phyloP scores from a whole-genome alignment of 192 early-diverging fungal genomes.

The Chytriomyces hyalinus region DNA sequence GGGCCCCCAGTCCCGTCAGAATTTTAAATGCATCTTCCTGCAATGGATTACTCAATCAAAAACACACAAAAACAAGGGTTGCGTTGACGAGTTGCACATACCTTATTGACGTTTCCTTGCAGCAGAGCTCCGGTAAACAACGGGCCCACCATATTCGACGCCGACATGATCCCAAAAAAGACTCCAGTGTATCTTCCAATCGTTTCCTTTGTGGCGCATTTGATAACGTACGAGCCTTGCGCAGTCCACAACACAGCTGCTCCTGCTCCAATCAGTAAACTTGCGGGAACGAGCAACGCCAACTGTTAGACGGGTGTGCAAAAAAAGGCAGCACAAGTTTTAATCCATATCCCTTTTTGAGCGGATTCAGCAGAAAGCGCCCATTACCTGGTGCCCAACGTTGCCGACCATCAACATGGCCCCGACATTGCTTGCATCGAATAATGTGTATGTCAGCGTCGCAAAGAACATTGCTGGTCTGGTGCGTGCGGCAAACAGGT shows the following conservation, averaged over 20 bases:
- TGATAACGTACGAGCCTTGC: slow-evolving; percentile 26
- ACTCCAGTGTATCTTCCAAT: slow-evolving; percentile 32
- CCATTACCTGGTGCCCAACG: neutral
- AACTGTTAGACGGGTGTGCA: neutral
- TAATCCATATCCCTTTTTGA: no score
- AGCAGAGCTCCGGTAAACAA: slow-evolving; percentile 8
- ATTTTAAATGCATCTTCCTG: slow-evolving; percentile 32
- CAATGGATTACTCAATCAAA: neutral
- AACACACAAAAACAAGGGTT: neutral
- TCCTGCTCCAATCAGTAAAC: slow-evolving; percentile 28
- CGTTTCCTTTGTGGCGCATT: slow-evolving; percentile 17
- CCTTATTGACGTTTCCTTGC: slow-evolving; percentile 18
- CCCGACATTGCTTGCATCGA: slow-evolving; percentile 18
- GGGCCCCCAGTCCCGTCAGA: slow-evolving; percentile 17
- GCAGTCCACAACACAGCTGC: slow-evolving; percentile 32
- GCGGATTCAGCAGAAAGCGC: no score
- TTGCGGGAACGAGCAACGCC: slow-evolving; percentile 12
- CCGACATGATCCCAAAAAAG: slow-evolving; percentile 19
- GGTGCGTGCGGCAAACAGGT: neutral
- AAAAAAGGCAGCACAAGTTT: neutral
- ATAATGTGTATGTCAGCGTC: slow-evolving; percentile 25
- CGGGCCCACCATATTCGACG: slow-evolving; percentile 8
- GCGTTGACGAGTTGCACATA: neutral
- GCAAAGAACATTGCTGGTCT: slow-evolving; percentile 29
- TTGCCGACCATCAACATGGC: slow-evolving; percentile 11